Conservation (phyloP, 768 basidiomycete species). For the Agaricus subrufescens region DNA sequence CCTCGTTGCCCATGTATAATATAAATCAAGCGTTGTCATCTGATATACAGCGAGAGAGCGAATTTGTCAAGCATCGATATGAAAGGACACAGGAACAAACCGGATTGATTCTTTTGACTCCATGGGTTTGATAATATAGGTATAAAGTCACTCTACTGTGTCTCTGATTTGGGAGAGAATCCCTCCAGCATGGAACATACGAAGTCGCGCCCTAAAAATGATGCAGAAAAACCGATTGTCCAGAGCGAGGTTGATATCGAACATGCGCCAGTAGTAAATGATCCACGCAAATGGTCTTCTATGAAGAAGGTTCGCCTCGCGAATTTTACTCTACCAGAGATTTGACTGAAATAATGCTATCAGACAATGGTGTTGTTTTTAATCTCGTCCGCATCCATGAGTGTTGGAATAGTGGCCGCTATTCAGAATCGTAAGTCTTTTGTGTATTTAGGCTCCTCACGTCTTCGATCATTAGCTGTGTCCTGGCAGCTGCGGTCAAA, state of each 20-base stretch:
- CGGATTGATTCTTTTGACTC: too few species aligned
- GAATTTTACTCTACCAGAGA: not conserved
- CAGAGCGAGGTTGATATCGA: constrained; percentile 32
- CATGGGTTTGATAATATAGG: too few species aligned
- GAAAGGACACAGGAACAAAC: too few species aligned
- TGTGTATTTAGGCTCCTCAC: not conserved
- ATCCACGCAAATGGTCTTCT: constrained; percentile 51
- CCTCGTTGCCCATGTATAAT: too few species aligned
- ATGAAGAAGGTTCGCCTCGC: constrained; percentile 39
- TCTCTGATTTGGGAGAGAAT: too few species aligned
- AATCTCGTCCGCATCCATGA: constrained; percentile 49
- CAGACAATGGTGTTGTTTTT: constrained; percentile 42
- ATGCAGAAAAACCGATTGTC: not conserved
- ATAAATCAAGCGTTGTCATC: too few species aligned
- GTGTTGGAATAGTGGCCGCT: constrained; percentile 51
- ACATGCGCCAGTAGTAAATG: constrained; percentile 44
- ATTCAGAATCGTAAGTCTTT: constrained; percentile 57
- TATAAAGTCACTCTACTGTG: too few species aligned
- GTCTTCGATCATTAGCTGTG: not conserved
- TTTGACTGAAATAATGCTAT: not conserved
- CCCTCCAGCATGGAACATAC: too few species aligned
- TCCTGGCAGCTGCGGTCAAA: constrained; percentile 50
- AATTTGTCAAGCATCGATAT: too few species aligned
- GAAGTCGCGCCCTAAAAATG: too few species aligned
- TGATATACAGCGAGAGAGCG: too few species aligned